Base-by-base conservation (phyloP, 1,284 basidiomycete species). In the Ustilago nuda region DNA sequence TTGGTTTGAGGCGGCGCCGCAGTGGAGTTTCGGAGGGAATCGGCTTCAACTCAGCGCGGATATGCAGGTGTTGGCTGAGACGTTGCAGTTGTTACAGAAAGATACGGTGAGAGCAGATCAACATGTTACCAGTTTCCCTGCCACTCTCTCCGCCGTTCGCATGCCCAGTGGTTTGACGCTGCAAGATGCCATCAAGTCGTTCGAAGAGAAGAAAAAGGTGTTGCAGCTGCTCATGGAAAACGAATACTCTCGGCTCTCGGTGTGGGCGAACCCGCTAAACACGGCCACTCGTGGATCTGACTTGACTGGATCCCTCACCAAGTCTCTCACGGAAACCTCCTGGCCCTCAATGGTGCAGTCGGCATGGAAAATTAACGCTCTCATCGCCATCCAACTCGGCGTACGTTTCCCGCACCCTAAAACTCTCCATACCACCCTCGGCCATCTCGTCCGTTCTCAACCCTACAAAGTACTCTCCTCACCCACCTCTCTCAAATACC, bases 1-100 rank as follows among this genome's bases (percentile, higher is more conserved):
- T 4, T 99, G 97, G 97, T 99, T 99, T 87, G 88, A 69, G 19
- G 51, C 61, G 13, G 11, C 65, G 3, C 73, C 83, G n/a, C 73
- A 79, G 43, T 99, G 96, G 95, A 92, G 94, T 6, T 98, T 92
- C 84, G 97, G 96, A 33, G 92, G 93, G 30, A 94, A 94, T 86
- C 91, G 94, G 4, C 90, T 94, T 13, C 95, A 98, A 87, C 88
- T 97, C 23, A 91, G 92, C 67, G 91, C 93, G 0, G 96, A 99
- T 84, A 90, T 96, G 84, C 93, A 92, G 85, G 89, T 95, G 0
- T 87, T 98, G 23, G 91, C 91, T 30, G 94, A 98, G 83, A 94
- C 97, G 83, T 85, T 94, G 30, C 89, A 89, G 0, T 91, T 92
- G 76, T 88, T 98, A 43, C 90, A 92, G 79, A 88, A 89, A 0